A percentile compares a stretch with the other conserved stretches of the same genome.
These are phyloP conservation scores for Pseudoneurospora amorphoporcata DNA, from an alignment of 495 filamentous ascomycete species.

Conservation along the genomic window DNA sequence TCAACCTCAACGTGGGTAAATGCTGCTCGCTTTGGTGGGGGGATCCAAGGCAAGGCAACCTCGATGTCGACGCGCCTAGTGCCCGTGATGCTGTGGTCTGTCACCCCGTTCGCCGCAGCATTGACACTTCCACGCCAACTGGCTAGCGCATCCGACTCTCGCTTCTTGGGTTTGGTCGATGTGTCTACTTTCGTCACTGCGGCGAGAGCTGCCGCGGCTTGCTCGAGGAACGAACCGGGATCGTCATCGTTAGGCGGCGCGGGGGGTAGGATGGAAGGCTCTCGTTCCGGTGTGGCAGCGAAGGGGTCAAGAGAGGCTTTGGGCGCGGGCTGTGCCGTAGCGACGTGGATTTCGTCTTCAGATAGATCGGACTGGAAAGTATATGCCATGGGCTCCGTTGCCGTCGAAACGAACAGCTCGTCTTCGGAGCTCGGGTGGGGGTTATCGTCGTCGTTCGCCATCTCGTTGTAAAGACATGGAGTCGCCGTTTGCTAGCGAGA, in stretches of 20 bases:
- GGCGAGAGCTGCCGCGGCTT: slow-evolving; percentile 2
- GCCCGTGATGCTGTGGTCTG: not conserved
- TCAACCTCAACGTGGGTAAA: slow-evolving; percentile 11
- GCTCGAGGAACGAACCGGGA: slow-evolving; percentile 1
- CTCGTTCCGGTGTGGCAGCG: not conserved
- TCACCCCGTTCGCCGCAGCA: not conserved
- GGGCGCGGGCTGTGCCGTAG: not conserved
- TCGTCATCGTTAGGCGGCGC: not conserved
- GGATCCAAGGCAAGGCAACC: slow-evolving; percentile 13
- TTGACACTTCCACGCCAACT: not conserved
- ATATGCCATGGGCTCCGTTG: slow-evolving; percentile 8
- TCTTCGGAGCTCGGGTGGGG: slow-evolving; percentile 10
- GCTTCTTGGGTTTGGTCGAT: not conserved
- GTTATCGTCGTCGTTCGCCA: slow-evolving; percentile 2
- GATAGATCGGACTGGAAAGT: slow-evolving; percentile 17
- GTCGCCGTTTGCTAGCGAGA: not conserved
- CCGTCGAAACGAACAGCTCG: slow-evolving; percentile 5
- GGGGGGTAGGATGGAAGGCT: not conserved
- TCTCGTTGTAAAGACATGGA: not conserved
- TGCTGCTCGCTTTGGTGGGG: slow-evolving; percentile 1
- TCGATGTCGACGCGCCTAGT: slow-evolving; percentile 11
- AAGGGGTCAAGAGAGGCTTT: not conserved
- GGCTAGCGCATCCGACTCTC: not conserved
- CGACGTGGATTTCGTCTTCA: slow-evolving; percentile 9
- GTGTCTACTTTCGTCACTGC: not conserved